Percentiles rank a stretch among this genome's conserved stretches.
These are phyloP conservation scores for Paracoccidioides lutzii DNA, from an alignment of 2,329 filamentous ascomycete species.

Conservation along the genomic window DNA sequence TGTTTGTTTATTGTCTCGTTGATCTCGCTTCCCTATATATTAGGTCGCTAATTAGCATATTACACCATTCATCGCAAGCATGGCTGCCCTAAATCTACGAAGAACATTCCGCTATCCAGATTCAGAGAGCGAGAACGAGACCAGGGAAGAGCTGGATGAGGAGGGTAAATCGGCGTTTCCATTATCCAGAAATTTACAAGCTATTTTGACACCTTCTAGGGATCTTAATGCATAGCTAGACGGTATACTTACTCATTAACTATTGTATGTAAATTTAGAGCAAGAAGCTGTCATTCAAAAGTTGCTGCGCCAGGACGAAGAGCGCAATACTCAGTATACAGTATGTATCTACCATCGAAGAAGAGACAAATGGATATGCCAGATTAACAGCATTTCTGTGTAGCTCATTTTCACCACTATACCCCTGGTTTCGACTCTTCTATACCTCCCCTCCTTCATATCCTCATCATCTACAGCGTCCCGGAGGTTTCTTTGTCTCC, in stretches of 20 bases:
- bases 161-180: slow-evolving; percentile 42
- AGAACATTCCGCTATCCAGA: slow-evolving; percentile 64
- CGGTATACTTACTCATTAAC: neutral
- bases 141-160: slow-evolving; percentile 57
- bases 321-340: slow-evolving; percentile 28
- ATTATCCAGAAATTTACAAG: neutral
- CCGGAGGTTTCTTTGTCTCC: slow-evolving; percentile 19
- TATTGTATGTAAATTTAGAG: slow-evolving; percentile 17
- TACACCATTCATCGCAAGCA: neutral
- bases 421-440: slow-evolving; percentile 20
- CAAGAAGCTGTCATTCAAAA: slow-evolving; percentile 30
- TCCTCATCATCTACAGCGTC: slow-evolving; percentile 10
- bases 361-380: no score
- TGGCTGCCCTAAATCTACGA: slow-evolving; percentile 49
- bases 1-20: no score
- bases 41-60: no score
- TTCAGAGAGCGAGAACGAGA: slow-evolving; percentile 43
- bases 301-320: slow-evolving; percentile 25
- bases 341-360: slow-evolving; percentile 16
- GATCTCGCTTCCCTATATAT: no score
- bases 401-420: slow-evolving; percentile 25
- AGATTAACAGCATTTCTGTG: slow-evolving; percentile 8
- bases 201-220: neutral
- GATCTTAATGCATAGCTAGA: neutral
- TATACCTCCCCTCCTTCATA: slow-evolving; percentile 24